Evolutionary conservation across 345 rosid species (phyloP).

Genomic region (Fremontodendron californicum): DNA sequence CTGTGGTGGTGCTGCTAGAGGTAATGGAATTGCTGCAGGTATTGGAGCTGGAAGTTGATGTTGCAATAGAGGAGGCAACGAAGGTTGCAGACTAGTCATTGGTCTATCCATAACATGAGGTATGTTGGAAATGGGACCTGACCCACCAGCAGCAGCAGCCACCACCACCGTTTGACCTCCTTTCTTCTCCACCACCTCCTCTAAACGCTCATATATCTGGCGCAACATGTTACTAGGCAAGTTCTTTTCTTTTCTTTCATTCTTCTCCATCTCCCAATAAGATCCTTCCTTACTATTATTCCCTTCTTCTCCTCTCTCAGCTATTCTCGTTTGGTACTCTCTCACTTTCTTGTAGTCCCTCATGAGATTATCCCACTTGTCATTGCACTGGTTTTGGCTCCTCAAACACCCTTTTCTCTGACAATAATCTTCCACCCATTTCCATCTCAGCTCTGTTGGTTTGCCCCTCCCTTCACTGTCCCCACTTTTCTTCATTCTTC

Average conservation of each 20-base stretch:
- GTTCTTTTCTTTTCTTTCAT: slow-evolving; percentile 69
- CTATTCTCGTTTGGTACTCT: slow-evolving; percentile 48
- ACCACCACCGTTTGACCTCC: slow-evolving; percentile 23
- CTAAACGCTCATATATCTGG: slow-evolving; percentile 63
- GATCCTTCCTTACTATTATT: slow-evolving; percentile 24
- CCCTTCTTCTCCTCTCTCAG: slow-evolving; percentile 23
- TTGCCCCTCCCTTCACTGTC: slow-evolving; percentile 39
- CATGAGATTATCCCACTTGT: slow-evolving; percentile 97
- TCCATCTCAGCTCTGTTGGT: slow-evolving; percentile 85
- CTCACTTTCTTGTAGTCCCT: slow-evolving; percentile 91
- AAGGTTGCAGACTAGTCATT: slow-evolving; percentile 22
- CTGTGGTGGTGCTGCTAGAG: slow-evolving; percentile 28
- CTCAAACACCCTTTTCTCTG: slow-evolving; percentile 71
- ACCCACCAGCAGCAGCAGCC: not conserved
- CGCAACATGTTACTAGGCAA: slow-evolving; percentile 73
- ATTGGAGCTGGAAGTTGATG: slow-evolving; percentile 30
- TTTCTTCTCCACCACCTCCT: slow-evolving; percentile 64
- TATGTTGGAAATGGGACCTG: slow-evolving; percentile 17
- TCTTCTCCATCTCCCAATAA: slow-evolving; percentile 86
- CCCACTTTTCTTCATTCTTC: slow-evolving; percentile 62
- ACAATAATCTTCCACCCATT: slow-evolving; percentile 92
- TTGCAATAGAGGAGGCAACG: slow-evolving; percentile 30
- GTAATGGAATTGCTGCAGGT: slow-evolving; percentile 15
- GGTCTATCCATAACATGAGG: slow-evolving; percentile 21
- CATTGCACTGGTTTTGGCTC: slow-evolving; percentile 95